Conservation (phyloP, 805 yeast genomes). For the Priceomyces fermenticarens region DNA sequence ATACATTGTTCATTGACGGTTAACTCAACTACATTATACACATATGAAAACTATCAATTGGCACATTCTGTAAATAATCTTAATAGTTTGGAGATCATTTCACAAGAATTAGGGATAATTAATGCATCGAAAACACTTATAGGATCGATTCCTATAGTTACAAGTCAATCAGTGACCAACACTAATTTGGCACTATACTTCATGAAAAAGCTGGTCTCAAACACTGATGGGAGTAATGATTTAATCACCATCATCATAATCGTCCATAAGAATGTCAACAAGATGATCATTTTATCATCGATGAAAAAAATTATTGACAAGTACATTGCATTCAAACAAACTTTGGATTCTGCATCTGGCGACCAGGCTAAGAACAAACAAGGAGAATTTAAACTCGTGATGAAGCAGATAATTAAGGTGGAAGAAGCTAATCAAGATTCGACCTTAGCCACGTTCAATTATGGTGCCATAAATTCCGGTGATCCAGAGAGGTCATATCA, state of each 20-base stretch:
- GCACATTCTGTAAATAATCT: slow-evolving; percentile 39
- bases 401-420: slow-evolving; percentile 54
- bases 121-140: slow-evolving; percentile 45
- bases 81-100: slow-evolving; percentile 52
- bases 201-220: slow-evolving; percentile 43
- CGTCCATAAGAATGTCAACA: slow-evolving; percentile 42
- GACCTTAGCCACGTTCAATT: slow-evolving; percentile 29
- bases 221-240: slow-evolving; percentile 44
- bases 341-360: slow-evolving; percentile 13
- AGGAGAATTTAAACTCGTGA: slow-evolving; percentile 53
- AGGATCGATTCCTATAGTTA: slow-evolving; percentile 33
- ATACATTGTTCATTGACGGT: slow-evolving; percentile 47
- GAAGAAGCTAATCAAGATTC: slow-evolving; percentile 48
- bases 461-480: slow-evolving; percentile 23
- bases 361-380: slow-evolving; percentile 20
- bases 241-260: slow-evolving; percentile 51
- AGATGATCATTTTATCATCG: slow-evolving; percentile 44
- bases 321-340: slow-evolving; percentile 41
- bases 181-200: slow-evolving; percentile 41
- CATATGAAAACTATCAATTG: slow-evolving; percentile 50
- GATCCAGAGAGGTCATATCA: slow-evolving; percentile 5
- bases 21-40: slow-evolving; percentile 59
- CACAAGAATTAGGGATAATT: slow-evolving; percentile 53
- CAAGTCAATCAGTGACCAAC: slow-evolving; percentile 22
- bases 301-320: slow-evolving; percentile 50